Percentiles rank a stretch among this genome's conserved stretches.
Evolutionary conservation across 345 rosid species (phyloP).

Genomic region (Laguncularia racemosa): DNA sequence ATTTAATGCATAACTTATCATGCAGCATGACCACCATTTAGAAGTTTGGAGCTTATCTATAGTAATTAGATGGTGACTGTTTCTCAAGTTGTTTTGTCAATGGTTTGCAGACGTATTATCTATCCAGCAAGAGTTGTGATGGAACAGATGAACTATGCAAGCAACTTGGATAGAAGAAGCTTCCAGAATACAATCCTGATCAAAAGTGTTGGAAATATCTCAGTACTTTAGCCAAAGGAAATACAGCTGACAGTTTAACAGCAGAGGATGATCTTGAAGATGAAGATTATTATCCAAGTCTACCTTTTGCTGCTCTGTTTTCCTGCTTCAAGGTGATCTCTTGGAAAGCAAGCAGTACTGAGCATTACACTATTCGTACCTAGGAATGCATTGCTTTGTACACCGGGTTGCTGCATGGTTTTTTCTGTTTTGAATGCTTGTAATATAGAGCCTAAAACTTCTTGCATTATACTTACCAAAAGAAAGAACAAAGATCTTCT

Average conservation of each 20-base stretch:
- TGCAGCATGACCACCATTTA: no score
- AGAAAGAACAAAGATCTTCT: no score
- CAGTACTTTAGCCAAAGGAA: slow-evolving; percentile 51
- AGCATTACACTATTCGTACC: no score
- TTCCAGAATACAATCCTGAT: slow-evolving; percentile 58
- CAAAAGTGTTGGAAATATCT: slow-evolving; percentile 86
- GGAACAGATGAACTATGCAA: slow-evolving; percentile 77
- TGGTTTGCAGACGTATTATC: slow-evolving; percentile 65
- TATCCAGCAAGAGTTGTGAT: slow-evolving; percentile 45
- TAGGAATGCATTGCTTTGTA: no score
- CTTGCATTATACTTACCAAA: no score
- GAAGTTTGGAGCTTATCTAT: background rate
- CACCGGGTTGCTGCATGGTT: no score
- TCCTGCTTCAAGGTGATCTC: slow-evolving; percentile 69
- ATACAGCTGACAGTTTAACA: slow-evolving; percentile 26
- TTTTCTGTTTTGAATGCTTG: no score
- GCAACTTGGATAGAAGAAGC: slow-evolving; percentile 67
- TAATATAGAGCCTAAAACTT: no score
- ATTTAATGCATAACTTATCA: no score
- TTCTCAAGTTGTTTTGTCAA: slow-evolving; percentile 27
- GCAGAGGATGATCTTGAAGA: slow-evolving; percentile 85
- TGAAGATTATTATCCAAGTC: slow-evolving; percentile 80
- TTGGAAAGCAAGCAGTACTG: background rate
- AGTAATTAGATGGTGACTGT: background rate
- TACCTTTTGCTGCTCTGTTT: slow-evolving; percentile 92